These are phyloP conservation scores for Pyracantha coccinea DNA, from an alignment of 331 rosid species.

Conservation along the genomic window DNA sequence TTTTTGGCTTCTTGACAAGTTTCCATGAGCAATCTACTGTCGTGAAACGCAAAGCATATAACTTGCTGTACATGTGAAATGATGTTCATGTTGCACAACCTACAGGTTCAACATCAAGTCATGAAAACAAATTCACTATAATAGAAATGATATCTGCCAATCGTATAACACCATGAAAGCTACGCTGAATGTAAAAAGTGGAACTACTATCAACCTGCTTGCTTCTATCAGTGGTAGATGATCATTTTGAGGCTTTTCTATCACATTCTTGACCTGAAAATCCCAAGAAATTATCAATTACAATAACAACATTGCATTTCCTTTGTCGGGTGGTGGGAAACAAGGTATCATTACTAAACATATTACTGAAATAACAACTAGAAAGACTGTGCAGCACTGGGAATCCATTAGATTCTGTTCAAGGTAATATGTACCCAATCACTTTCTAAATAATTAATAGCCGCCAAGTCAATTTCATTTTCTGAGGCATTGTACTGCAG, in stretches of 20 bases:
- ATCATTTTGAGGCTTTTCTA: conserved; percentile 93
- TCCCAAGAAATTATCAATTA: conserved; percentile 21
- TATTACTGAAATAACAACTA: not conserved
- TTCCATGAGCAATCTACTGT: conserved; percentile 95
- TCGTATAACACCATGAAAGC: not conserved
- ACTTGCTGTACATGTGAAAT: conserved; percentile 95
- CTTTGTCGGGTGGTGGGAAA: not conserved
- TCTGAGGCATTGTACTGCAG: not conserved
- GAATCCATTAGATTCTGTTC: not conserved
- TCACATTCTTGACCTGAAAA: conserved; percentile 90
- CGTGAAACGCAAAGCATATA: conserved; percentile 98
- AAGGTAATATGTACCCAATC: not conserved
- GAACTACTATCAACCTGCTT: conserved; percentile 68
- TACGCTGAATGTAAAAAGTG: not conserved
- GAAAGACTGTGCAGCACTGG: not conserved
- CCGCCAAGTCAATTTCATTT: not conserved
- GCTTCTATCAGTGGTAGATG: conserved; percentile 93
- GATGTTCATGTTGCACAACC: conserved; percentile 98
- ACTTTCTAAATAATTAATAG: not conserved
- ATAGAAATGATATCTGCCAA: not conserved
- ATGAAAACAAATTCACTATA: too few species aligned
- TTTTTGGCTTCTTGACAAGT: conserved; percentile 98
- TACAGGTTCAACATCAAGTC: conserved; percentile 34
- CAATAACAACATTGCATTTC: not conserved
- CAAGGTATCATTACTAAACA: not conserved